phyloP scores from a whole-genome alignment of 176 grass and related monocot genomes.

The Carex scoparia region DNA sequence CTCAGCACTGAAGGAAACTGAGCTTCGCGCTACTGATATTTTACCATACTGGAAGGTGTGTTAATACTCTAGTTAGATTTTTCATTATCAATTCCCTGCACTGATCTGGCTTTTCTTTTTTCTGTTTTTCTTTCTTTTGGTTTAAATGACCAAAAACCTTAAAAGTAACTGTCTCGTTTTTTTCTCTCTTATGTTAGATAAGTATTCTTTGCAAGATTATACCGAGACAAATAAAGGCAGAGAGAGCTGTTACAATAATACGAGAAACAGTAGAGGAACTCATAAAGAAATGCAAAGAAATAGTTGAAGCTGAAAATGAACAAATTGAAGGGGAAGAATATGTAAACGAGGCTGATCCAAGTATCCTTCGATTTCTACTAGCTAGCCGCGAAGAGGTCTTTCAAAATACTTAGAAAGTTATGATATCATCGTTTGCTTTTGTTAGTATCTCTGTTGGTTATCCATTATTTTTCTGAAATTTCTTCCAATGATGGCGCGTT shows the following conservation, averaged over 20 bases:
- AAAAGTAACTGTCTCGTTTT: neutral
- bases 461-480: neutral
- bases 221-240: constrained; percentile 91
- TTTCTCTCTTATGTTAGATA: constrained; percentile 12
- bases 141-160: neutral
- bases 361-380: constrained; percentile 87
- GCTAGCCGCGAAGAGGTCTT: constrained; percentile 89
- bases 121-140: neutral
- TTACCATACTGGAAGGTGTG: constrained; percentile 87
- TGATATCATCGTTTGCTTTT: constrained; percentile 13
- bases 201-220: constrained; percentile 79
- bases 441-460: constrained; percentile 7
- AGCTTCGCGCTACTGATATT: constrained; percentile 88
- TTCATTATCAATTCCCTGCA: neutral
- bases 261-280: constrained; percentile 79
- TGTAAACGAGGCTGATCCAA: constrained; percentile 95
- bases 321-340: constrained; percentile 87
- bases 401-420: constrained; percentile 22
- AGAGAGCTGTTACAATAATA: constrained; percentile 69
- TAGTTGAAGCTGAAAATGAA: constrained; percentile 97
- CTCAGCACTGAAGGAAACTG: constrained; percentile 89
- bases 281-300: constrained; percentile 80
- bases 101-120: neutral
- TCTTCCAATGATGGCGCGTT: neutral
- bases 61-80: constrained; percentile 2